Base-by-base conservation (phyloP, 2,329 filamentous ascomycete genomes). In the Colletotrichum eleusines region DNA sequence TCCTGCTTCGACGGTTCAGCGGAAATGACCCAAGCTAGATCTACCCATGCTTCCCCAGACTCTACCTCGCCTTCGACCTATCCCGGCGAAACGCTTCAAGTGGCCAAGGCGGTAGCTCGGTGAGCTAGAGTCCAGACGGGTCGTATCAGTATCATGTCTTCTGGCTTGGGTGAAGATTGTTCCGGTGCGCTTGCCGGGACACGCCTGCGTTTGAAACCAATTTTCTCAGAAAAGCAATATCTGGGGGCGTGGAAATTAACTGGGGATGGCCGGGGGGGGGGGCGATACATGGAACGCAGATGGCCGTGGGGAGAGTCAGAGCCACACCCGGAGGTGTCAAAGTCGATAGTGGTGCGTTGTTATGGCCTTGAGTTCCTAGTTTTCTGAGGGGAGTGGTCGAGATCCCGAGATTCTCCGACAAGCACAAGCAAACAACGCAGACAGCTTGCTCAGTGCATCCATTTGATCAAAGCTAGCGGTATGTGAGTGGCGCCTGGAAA, bases 1-100 rank as follows among this genome's bases (percentile, higher is more conserved):
- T 23, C 38, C n/a, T 50, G 53, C 31, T 63, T 48, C 33, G 53
- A 61, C 62, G 58, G 70, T 51, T 42, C 23, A 72, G 51, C 55
- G 66, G 70, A 73, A 72, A 71, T 71, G 72, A 73, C 65, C 69
- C 66, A 58, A 68, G 63, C 63, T 72, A 63, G 63, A 59, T 69
- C 69, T 69, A 48, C 69, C 68, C 54, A 69, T 62, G 63, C 69
- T 73, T 73, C 71, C 71, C 71, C 71, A 65, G 71, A 73, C 69
- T 60, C 44, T 38, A 54, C 57, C 42, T 54, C 54, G 18, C 44
- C 58, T 54, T 18, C 23, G 31, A 60, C 53, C n/a, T 18, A 65
- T 48, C 71, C 71, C 71, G 63, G 71, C 71, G 57, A 71, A 54
- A 48, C 53, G 16, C 51, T 44, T 50, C 42, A 42, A 62, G 46